phyloP scores from a whole-genome alignment of 169 alveolate species.

The Babesia bovis region DNA sequence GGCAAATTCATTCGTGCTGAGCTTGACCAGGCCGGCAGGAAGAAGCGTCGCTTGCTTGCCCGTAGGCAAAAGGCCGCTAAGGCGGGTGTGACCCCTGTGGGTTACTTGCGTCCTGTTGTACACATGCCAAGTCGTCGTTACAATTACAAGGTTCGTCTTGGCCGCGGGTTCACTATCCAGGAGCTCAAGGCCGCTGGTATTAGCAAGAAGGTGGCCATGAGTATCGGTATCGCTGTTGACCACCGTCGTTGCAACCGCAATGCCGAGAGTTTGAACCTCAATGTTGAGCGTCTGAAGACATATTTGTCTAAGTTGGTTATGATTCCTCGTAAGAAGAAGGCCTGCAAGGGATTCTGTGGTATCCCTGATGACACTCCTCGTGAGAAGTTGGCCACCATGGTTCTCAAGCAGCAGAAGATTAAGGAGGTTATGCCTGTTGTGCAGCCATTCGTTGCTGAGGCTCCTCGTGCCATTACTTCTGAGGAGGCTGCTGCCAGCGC shows the following conservation, averaged over 20 bases:
- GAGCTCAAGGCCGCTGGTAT: slow-evolving; percentile 96
- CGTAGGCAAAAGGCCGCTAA: slow-evolving; percentile 89
- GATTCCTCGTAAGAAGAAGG: slow-evolving; percentile 91
- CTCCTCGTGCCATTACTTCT: slow-evolving; percentile 59
- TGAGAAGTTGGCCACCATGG: slow-evolving; percentile 72
- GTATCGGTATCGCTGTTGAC: slow-evolving; percentile 98
- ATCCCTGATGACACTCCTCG: slow-evolving; percentile 88
- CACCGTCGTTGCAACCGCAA: slow-evolving; percentile 95
- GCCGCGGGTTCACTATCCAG: slow-evolving; percentile 98
- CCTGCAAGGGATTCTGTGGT: slow-evolving; percentile 95
- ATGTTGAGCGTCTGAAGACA: slow-evolving; percentile 94
- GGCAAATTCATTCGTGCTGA: slow-evolving; percentile 95
- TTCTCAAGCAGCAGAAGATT: slow-evolving; percentile 61
- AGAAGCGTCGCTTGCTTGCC: slow-evolving; percentile 88
- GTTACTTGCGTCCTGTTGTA: slow-evolving; percentile 92
- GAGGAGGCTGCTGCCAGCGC: slow-evolving; percentile 35
- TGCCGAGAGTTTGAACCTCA: slow-evolving; percentile 90
- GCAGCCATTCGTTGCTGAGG: slow-evolving; percentile 57
- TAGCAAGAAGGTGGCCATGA: slow-evolving; percentile 91
- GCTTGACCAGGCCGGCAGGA: slow-evolving; percentile 97
- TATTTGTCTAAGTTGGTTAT: slow-evolving; percentile 92
- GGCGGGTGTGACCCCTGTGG: slow-evolving; percentile 93
- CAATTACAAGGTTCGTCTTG: slow-evolving; percentile 94
- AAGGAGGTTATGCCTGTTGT: slow-evolving; percentile 68
- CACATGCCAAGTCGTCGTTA: slow-evolving; percentile 95